These are phyloP conservation scores for Venturia effusa DNA, from an alignment of 2,329 filamentous ascomycete genomes.

Conservation along the genomic window DNA sequence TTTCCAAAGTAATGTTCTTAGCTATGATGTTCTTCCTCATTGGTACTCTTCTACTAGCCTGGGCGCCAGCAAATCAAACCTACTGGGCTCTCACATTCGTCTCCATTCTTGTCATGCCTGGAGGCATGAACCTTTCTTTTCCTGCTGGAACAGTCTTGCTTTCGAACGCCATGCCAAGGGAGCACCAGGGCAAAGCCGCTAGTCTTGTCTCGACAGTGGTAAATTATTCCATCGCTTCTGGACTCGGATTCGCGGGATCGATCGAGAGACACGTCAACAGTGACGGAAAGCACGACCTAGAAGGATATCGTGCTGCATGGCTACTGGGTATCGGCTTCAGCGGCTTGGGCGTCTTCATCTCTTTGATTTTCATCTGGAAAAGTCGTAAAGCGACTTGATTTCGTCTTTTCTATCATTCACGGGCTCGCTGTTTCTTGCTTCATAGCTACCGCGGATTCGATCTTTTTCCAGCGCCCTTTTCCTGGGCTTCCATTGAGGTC, in stretches of 20 bases:
- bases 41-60: conserved; percentile 31
- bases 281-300: not conserved
- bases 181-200: conserved; percentile 41
- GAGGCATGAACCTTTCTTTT: conserved; percentile 57
- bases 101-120: conserved; percentile 46
- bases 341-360: conserved; percentile 9
- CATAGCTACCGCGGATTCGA: not conserved
- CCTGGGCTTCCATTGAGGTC: not conserved
- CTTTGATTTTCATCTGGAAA: conserved; percentile 11
- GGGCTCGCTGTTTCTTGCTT: not conserved
- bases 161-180: conserved; percentile 37
- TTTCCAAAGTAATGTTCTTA: conserved; percentile 26
- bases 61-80: conserved; percentile 41
- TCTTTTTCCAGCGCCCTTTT: not conserved
- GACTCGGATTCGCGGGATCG: conserved; percentile 50
- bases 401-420: not conserved
- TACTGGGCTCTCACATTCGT: conserved; percentile 58
- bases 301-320: conserved; percentile 9
- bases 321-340: conserved; percentile 9
- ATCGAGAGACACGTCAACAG: conserved; percentile 4
- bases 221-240: conserved; percentile 58
- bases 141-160: conserved; percentile 52
- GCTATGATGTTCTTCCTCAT: conserved; percentile 31
- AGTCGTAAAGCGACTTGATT: not conserved
- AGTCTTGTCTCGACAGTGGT: conserved; percentile 53